phyloP scores from a whole-genome alignment of 345 rosid species.

The Turritis glabra region DNA sequence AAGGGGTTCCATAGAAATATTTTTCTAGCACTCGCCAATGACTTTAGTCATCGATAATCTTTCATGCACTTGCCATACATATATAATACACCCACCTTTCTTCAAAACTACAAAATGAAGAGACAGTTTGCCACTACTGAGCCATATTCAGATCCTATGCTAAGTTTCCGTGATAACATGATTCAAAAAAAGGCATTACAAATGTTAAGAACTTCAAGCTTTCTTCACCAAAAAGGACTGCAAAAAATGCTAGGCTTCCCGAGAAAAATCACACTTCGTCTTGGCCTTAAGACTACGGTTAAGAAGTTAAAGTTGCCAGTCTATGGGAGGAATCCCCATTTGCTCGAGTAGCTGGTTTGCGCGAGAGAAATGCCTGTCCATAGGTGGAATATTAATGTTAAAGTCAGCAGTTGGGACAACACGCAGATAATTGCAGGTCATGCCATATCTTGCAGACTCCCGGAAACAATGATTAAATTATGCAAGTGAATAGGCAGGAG shows the following conservation, averaged over 20 bases:
- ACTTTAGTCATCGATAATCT: neutral
- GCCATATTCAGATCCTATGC: conserved; percentile 13
- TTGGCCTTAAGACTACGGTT: neutral
- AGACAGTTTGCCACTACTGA: neutral
- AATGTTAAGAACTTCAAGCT: conserved; percentile 17
- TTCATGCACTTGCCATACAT: conserved; percentile 12
- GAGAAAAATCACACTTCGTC: neutral
- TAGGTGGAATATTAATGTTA: conserved; percentile 10
- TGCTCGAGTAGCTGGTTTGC: conserved; percentile 76
- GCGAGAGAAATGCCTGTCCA: conserved; percentile 82
- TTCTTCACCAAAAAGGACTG: conserved; percentile 7
- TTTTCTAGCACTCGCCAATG: neutral
- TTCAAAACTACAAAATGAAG: conserved; percentile 2
- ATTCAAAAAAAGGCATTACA: conserved; percentile 6
- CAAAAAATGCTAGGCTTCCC: conserved; percentile 17
- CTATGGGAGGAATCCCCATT: conserved; percentile 64
- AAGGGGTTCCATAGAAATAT: conserved; percentile 2
- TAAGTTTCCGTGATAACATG: conserved; percentile 11
- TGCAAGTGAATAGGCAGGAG: neutral
- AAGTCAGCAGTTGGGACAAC: conserved; percentile 3
- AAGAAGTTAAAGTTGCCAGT: conserved; percentile 76
- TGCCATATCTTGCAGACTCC: conserved; percentile 9
- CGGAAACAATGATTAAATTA: conserved; percentile 4
- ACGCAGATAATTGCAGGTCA: neutral
- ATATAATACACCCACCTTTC: conserved; percentile 2